Evolutionary conservation across 768 basidiomycete species (phyloP).

Genomic region (Paxillus rubicundulus): DNA sequence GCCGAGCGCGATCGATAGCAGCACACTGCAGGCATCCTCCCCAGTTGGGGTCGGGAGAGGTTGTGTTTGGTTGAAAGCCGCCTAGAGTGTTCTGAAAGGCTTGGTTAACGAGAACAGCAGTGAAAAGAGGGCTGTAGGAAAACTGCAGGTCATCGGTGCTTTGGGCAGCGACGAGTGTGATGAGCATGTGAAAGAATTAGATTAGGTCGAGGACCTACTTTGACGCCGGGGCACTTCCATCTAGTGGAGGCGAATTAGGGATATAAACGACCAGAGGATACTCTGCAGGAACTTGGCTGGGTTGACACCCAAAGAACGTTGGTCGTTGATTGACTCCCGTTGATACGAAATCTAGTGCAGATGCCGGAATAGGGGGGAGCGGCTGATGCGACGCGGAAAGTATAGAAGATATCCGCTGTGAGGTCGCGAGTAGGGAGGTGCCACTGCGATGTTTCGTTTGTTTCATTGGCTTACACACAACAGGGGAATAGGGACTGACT

Average conservation of each 20-base stretch:
- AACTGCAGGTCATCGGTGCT: slow-evolving; percentile 61
- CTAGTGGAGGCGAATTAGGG: slow-evolving; percentile 71
- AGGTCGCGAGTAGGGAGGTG: slow-evolving; percentile 45
- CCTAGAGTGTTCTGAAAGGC: slow-evolving; percentile 52
- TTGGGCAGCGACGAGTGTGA: not conserved
- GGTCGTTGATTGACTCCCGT: slow-evolving; percentile 65
- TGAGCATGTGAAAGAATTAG: slow-evolving; percentile 6
- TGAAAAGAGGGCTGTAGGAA: slow-evolving; percentile 55
- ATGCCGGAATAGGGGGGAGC: slow-evolving; percentile 63
- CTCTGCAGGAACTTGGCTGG: slow-evolving; percentile 44
- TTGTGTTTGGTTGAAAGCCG: slow-evolving; percentile 61
- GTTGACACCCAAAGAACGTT: slow-evolving; percentile 80
- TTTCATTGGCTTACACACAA: not conserved
- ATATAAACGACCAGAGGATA: slow-evolving; percentile 73
- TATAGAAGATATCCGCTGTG: slow-evolving; percentile 42
- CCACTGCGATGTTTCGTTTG: slow-evolving; percentile 40
- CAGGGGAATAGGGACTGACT: slow-evolving; percentile 40
- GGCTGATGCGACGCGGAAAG: slow-evolving; percentile 51
- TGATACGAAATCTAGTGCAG: slow-evolving; percentile 48
- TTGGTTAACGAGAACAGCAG: slow-evolving; percentile 58
- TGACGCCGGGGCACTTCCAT: slow-evolving; percentile 58
- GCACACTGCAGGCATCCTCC: slow-evolving; percentile 61
- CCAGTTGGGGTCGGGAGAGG: slow-evolving; percentile 52
- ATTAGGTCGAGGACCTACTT: slow-evolving; percentile 42
- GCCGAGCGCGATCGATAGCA: slow-evolving; percentile 54